A percentile compares a stretch with the other conserved stretches of the same genome.
Evolutionary conservation across 768 basidiomycete genomes (phyloP).

Genomic region (Suillus decipiens): DNA sequence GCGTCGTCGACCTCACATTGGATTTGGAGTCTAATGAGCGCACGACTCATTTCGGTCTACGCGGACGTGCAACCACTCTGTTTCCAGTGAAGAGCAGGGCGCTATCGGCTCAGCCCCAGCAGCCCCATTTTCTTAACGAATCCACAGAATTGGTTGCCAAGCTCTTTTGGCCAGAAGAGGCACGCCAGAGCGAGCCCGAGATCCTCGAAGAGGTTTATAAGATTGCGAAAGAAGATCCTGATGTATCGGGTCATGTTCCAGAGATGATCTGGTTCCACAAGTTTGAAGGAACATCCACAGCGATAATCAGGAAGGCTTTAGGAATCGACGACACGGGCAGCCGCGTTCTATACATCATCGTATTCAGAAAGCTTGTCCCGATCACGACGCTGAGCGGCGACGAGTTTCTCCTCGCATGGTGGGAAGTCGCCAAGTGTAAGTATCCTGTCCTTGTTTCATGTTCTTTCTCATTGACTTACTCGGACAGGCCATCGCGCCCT

Average conservation of each 20-base stretch:
- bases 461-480: not conserved
- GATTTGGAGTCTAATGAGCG: not conserved
- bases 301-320: not conserved
- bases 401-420: not conserved
- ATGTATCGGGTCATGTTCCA: not conserved
- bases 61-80: constrained; percentile 1
- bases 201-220: constrained; percentile 1
- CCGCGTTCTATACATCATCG: not conserved
- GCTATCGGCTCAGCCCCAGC: not conserved
- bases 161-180: constrained; percentile 6
- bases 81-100: not conserved
- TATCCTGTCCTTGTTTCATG: not conserved
- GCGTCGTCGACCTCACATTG: not conserved
- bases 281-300: not conserved
- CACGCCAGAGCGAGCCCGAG: not conserved
- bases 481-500: not conserved
- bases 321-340: not conserved
- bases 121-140: not conserved
- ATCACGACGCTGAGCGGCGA: not conserved
- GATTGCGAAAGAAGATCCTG: not conserved
- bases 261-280: not conserved
- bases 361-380: not conserved
- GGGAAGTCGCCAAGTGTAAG: not conserved
- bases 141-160: not conserved
- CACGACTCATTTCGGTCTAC: constrained; percentile 6